Base-by-base conservation (phyloP, 768 basidiomycete species). In the Gyrodon lividus region DNA sequence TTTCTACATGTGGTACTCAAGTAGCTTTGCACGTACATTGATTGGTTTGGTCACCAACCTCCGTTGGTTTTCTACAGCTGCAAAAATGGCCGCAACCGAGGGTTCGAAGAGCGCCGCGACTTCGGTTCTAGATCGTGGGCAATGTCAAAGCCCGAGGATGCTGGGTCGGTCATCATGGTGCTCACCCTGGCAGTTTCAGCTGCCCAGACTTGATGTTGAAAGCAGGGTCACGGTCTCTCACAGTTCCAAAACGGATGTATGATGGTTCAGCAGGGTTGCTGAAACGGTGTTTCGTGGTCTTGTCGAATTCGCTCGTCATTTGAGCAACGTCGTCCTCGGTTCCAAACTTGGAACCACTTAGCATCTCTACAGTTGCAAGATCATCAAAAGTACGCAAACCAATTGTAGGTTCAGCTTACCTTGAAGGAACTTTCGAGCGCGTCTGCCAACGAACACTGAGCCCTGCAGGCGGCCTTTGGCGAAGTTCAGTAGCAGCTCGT, bases 381-480 rank as follows among this genome's bases (percentile, higher is more conserved):
- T 46, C 22, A 50, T 47, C 43, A 44, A 28, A 2, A 14, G 17
- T 35, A n/a, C 26, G 30, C 12, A 6, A 31, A 22, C 19, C 20
- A 30, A 37, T 14, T 8, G 4, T 6, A n/a, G n/a, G 1, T 12
- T 23, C 13, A 2, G 14, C 54, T 53, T 56, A 79, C 79, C 58
- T 50, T 67, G 51, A 3, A 82, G 65, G 60, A 72, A 72, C 20
- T 62, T 47, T 2, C 62, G 60, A 14, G 79, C 79, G 20, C 74
- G 72, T 31, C 69, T 70, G 22, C 69, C 79, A 24, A 82, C 76
- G 50, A 78, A 81, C 3, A 79, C 69, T 0, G 80, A 79, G 19
- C 80, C 80, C 50, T 75, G 69, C 42, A 81, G 71, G 34, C 71
- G 72, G 57, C 78, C 80, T 81, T 46, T 7, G 52, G 46, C n/a